Percentiles rank a stretch among this genome's conserved stretches.
phyloP scores from a whole-genome alignment of 306 rosid species.

The Albizia julibrissin region DNA sequence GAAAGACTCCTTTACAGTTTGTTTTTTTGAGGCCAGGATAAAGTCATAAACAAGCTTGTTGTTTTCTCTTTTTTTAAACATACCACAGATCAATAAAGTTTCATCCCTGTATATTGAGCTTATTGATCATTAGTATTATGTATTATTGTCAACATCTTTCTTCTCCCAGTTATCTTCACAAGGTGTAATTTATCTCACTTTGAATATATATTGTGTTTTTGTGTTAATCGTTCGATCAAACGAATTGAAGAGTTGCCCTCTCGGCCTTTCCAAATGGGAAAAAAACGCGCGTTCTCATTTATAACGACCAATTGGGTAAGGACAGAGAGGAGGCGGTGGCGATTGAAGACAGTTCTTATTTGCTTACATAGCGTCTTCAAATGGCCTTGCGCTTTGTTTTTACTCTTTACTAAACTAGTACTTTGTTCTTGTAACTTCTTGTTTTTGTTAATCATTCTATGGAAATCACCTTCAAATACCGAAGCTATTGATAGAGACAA shows the following conservation, averaged over 20 bases:
- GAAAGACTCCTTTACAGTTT: too few relatives aligned
- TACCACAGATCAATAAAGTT: too few relatives aligned
- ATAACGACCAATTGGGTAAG: not conserved
- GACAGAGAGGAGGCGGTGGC: not conserved
- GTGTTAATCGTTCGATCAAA: too few relatives aligned
- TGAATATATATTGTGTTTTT: too few relatives aligned
- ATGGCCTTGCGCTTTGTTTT: not conserved
- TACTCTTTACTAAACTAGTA: not conserved
- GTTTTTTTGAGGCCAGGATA: too few relatives aligned
- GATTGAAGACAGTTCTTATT: not conserved
- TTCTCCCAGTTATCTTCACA: too few relatives aligned
- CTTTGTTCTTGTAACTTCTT: not conserved
- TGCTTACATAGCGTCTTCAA: not conserved
- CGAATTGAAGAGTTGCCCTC: not conserved
- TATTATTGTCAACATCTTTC: too few relatives aligned
- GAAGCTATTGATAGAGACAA: not conserved
- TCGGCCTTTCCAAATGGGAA: not conserved
- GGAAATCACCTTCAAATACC: not conserved
- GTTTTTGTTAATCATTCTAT: not conserved
- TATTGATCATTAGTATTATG: too few relatives aligned
- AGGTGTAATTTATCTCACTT: too few relatives aligned
- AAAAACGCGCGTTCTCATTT: not conserved
- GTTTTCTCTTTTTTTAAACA: too few relatives aligned
- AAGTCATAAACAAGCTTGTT: too few relatives aligned
- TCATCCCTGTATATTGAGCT: too few relatives aligned